These are phyloP conservation scores for Cladosporium sphaerospermum DNA, from an alignment of 2,329 filamentous ascomycete species.

Conservation along the genomic window DNA sequence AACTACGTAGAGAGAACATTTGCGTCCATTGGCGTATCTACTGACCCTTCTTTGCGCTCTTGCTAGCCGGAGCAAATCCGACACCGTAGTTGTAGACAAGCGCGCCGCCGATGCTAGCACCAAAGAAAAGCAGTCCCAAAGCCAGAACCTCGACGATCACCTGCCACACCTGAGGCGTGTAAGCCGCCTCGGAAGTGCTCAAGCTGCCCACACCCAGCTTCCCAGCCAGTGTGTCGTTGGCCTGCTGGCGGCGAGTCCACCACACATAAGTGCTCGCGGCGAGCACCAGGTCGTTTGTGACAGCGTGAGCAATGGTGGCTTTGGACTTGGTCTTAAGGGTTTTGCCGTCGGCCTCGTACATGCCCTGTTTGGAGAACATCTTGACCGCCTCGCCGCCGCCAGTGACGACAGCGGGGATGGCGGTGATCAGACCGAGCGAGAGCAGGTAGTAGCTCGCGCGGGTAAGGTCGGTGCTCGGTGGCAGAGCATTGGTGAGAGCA, in stretches of 20 bases:
- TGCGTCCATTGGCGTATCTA: not conserved
- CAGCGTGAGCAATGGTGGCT: constrained; percentile 36
- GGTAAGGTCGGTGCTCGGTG: constrained; percentile 33
- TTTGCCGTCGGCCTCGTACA: constrained; percentile 32
- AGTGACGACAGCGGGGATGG: constrained; percentile 29
- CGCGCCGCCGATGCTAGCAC: constrained; percentile 38
- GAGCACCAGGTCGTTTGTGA: constrained; percentile 38
- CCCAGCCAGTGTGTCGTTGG: constrained; percentile 21
- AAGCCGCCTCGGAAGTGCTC: constrained; percentile 23
- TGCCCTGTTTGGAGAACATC: constrained; percentile 38
- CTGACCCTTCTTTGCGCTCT: constrained; percentile 24
- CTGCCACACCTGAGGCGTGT: constrained; percentile 33
- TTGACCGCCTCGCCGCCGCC: constrained; percentile 35
- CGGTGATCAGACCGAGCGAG: constrained; percentile 33
- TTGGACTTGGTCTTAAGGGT: constrained; percentile 37
- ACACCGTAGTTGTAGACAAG: constrained; percentile 43
- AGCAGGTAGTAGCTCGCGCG: constrained; percentile 41
- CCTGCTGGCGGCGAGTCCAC: constrained; percentile 32
- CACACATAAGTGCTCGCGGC: constrained; percentile 37
- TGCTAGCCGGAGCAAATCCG: constrained; percentile 31
- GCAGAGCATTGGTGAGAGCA: constrained; percentile 26
- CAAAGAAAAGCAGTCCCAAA: constrained; percentile 32
- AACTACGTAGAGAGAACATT: too few species aligned
- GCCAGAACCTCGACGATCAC: constrained; percentile 33
- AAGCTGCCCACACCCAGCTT: constrained; percentile 21